Evolutionary conservation across 1,284 basidiomycete species (phyloP).

Genomic region (Laetiporus sulphureus): DNA sequence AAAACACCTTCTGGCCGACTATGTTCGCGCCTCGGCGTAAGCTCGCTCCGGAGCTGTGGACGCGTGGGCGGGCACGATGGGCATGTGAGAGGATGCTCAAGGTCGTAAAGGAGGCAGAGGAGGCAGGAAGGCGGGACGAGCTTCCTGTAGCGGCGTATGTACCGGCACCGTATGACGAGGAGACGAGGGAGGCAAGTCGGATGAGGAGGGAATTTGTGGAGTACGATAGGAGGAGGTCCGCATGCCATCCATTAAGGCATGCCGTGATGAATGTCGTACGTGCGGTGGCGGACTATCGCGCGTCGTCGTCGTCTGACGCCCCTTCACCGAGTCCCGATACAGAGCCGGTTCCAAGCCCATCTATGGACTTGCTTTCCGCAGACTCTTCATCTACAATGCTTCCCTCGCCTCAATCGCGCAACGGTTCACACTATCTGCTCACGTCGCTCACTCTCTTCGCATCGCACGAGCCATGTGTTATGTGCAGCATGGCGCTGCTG

Average conservation of each 20-base stretch:
- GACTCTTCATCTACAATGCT: constrained; percentile 1
- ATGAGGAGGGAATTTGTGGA: constrained; percentile 44
- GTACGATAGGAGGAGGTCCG: constrained; percentile 63
- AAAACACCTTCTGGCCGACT: constrained; percentile 79
- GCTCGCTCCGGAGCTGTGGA: constrained; percentile 64
- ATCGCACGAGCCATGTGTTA: constrained; percentile 92
- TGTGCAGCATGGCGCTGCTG: constrained; percentile 92
- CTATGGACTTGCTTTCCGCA: constrained; percentile 2
- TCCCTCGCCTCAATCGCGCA: constrained; percentile 21
- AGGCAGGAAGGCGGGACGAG: constrained; percentile 48
- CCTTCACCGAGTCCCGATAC: constrained; percentile 13
- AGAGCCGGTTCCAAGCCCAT: constrained; percentile 1
- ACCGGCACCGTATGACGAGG: constrained; percentile 49
- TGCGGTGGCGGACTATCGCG: constrained; percentile 52
- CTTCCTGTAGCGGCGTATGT: constrained; percentile 75
- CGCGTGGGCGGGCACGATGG: constrained; percentile 59
- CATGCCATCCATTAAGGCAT: constrained; percentile 75
- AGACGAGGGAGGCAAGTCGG: constrained; percentile 22
- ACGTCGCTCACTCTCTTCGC: constrained; percentile 79
- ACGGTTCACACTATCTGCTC: constrained; percentile 79
- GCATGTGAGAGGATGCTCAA: constrained; percentile 62
- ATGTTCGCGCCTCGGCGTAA: constrained; percentile 68
- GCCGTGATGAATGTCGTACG: constrained; percentile 76
- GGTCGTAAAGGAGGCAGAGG: constrained; percentile 44
- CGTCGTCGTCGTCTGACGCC: constrained; percentile 14